Evolutionary conservation across 345 rosid genomes (phyloP), one percentile per base, ranked within the genome.

Genomic region (Eucalyptus curtisii): DNA sequence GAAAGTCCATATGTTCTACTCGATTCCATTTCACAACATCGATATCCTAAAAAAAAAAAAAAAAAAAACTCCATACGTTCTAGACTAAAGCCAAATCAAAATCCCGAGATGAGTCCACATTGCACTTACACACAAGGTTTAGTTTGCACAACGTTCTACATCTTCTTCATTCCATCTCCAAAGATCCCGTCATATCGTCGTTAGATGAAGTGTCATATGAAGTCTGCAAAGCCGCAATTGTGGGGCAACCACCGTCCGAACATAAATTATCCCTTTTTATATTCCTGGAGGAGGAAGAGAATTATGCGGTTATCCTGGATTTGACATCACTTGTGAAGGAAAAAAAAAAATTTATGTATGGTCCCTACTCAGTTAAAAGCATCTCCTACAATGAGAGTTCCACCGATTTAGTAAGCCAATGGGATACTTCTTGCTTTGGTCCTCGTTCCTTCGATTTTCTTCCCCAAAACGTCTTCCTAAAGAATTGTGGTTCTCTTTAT

Each of bases 181-280:
- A 57, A 25, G 64, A 57, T 11, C 15, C 0, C 0, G 15, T 25
- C 1, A 7, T 4, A 3, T 57, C 1, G 7, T 10, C 2, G 0
- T 25, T 7, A 6, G 1, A 25, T 57, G 64, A 25, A 57, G n/a
- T 25, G 3, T 57, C 64, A 57, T 57, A 57, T 10, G 64, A 57
- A 57, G n/a, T 5, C 7, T 11, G n/a, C 7, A 0, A 25, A 57
- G 14, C 55, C n/a, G 7, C 30, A 5, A 10, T 10, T 57, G 64
- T 25, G 1, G 64, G 13, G 7, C 64, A 24, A 49, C 15, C 50
- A 57, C 14, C 13, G 33, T 49, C 11, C 0, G 3, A 82, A 44
- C 16, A 82, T 82, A 82, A 82, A 17, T n/a, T 45, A 82, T 49
- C 86, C 1, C 8, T 82, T 82, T 82, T 82, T 82, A 49, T 57